Evolutionary conservation across 768 basidiomycete species (phyloP).

Genomic region (Leucosporidium yakuticum): DNA sequence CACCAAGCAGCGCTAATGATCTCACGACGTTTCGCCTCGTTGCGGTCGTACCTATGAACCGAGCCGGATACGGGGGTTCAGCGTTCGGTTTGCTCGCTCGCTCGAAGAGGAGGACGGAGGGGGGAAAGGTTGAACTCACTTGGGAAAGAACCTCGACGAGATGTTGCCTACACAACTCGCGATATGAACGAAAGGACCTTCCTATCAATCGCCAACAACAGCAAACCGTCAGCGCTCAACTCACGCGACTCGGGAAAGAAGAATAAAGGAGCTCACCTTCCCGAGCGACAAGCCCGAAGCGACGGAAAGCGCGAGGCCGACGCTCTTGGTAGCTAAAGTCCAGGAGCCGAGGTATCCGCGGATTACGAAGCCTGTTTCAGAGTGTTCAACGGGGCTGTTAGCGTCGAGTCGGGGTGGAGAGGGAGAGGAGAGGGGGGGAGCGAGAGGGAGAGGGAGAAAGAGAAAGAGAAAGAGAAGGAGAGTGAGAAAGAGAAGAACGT

Average conservation of each 20-base stretch:
- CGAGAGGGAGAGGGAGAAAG: too few species aligned
- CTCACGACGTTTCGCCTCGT: slow-evolving; percentile 94
- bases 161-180: slow-evolving; percentile 91
- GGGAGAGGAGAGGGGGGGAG: too few species aligned
- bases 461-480: neutral
- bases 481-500: slow-evolving; percentile 23
- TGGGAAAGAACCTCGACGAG: slow-evolving; percentile 70
- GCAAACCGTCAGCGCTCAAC: neutral
- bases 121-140: slow-evolving; percentile 41
- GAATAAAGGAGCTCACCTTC: slow-evolving; percentile 31
- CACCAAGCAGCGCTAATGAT: slow-evolving; percentile 78
- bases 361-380: slow-evolving; percentile 73
- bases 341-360: slow-evolving; percentile 92
- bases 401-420: too few species aligned
- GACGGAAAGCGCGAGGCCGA: slow-evolving; percentile 83
- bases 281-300: slow-evolving; percentile 87
- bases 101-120: too few species aligned
- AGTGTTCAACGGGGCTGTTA: neutral
- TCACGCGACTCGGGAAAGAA: slow-evolving; percentile 2
- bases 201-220: slow-evolving; percentile 46
- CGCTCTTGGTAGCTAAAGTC: slow-evolving; percentile 66
- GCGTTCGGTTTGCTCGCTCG: too few species aligned
- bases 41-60: slow-evolving; percentile 66
- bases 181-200: slow-evolving; percentile 88
- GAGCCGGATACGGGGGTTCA: too few species aligned